A percentile compares a stretch with the other conserved stretches of the same genome.
phyloP scores from a whole-genome alignment of 2,329 filamentous ascomycete species.

The Aspergillus sp. region DNA sequence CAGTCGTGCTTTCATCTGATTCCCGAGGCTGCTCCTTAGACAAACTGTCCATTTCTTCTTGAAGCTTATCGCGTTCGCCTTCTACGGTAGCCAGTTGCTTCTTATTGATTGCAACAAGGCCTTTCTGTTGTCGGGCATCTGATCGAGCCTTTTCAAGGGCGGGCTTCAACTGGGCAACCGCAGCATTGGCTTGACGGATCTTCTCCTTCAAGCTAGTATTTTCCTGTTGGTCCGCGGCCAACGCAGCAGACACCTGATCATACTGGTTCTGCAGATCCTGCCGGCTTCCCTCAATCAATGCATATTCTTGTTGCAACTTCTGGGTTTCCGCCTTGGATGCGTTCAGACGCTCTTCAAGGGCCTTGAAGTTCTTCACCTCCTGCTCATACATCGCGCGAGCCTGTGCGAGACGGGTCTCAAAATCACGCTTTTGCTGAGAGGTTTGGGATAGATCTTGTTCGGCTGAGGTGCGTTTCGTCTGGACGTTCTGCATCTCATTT shows the following conservation, averaged over 20 bases:
- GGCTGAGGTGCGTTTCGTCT: conserved; percentile 73
- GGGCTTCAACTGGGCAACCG: conserved; percentile 80
- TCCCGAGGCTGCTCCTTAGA: conserved; percentile 59
- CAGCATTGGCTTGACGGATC: conserved; percentile 77
- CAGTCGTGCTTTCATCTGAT: conserved; percentile 47
- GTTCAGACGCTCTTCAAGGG: conserved; percentile 78
- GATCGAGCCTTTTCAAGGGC: conserved; percentile 90
- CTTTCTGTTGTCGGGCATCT: conserved; percentile 92
- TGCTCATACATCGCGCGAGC: conserved; percentile 88
- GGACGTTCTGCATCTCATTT: conserved; percentile 91
- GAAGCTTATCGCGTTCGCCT: conserved; percentile 82
- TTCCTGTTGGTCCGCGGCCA: conserved; percentile 86
- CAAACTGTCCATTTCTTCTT: conserved; percentile 71
- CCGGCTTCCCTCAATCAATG: conserved; percentile 75
- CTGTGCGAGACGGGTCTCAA: conserved; percentile 83
- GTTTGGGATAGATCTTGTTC: conserved; percentile 82
- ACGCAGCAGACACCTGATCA: conserved; percentile 67
- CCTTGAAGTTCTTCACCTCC: conserved; percentile 82
- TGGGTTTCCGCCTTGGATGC: conserved; percentile 75
- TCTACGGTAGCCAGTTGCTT: conserved; percentile 93
- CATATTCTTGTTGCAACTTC: conserved; percentile 80
- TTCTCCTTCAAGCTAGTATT: conserved; percentile 83
- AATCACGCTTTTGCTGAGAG: conserved; percentile 84
- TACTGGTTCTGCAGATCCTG: conserved; percentile 82
- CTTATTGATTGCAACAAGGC: conserved; percentile 95